Evolutionary conservation across 164 flowering plant genomes (phyloP), one percentile per base, ranked within the genome.

Genomic region (Piper betle): DNA sequence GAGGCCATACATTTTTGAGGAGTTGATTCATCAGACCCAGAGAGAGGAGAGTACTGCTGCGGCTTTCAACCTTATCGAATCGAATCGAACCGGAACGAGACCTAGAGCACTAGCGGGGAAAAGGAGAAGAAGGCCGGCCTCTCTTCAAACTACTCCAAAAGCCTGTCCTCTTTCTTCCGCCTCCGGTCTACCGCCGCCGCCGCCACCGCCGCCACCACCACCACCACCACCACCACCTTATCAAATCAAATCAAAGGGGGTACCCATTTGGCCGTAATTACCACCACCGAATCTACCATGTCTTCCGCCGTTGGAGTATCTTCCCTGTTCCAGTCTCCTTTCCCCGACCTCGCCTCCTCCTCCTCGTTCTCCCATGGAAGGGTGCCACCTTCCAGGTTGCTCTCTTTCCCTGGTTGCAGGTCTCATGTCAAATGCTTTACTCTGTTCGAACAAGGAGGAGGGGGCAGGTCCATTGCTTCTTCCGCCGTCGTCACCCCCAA

Each of bases 401-500:
- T 64, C 25, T 72, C 57, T 55, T 68, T 65, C 63, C 58, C 17
- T 33, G 64, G 19, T 16, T 20, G 2, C 19, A 55, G 59, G 50
- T 58, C 58, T 54, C 61, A 69, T 38, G 39, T 10, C 58, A 55
- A 43, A n/a, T 18, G 41, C 48, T 56, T 65, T 33, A 52, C 59
- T 54, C 18, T 62, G 8, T 62, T 61, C 71, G 1, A 54, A 58
- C n/a, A 61, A 62, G 37, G 58, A 57, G 37, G 17, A 48, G 9
- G 59, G 60, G 41, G 38, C 40, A 19, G 5, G 43, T 46, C 53
- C 64, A 15, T 39, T 69, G 46, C 65, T 54, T 66, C 81, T 16
- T 72, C 69, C 4, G 92, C 88, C 0, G 73, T 84, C 48, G 86
- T 83, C 1, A 80, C 93, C 10, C 85, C 85, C n/a, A 84, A 86